Base-by-base conservation (phyloP, 2,329 filamentous ascomycete genomes). In the Botrytis byssoidea region DNA sequence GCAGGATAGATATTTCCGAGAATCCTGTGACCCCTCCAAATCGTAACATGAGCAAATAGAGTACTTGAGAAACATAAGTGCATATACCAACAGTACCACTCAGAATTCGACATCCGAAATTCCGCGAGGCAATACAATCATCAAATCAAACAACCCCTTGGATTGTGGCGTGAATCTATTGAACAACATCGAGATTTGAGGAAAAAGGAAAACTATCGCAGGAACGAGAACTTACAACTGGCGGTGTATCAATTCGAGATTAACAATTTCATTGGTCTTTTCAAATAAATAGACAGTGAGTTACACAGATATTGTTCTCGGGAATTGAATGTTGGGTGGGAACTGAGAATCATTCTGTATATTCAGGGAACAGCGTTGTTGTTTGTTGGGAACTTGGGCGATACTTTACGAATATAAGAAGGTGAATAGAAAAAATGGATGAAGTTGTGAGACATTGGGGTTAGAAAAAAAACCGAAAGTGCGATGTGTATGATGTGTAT, bases 351-450 rank as follows among this genome's bases (percentile, higher is more conserved):
- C 48, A 29, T 42, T 32, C 35, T 68, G 14, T 68, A 22, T 68
- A n/a, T 71, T 42, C 69, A 71, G 59, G 69, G 69, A 64, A 71
- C 69, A 71, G 29, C 59, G 69, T 42, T 71, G 57, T 71, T 68
- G 48, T 68, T 68, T 20, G 35, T 22, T 42, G 51, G 51, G 51
- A 57, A 57, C 51, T 57, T 57, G 37, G 65, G 35, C 46, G 65
- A 68, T 55, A 42, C 65, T 40, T 29, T 55, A 40, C 46, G 32
- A 67, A 55, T 67, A 20, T 64, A 37, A 66, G n/a, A 67, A 51
- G 67, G 51, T 20, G 48, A 70, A 55, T 22, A 60, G 40, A 48
- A 57, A 14, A 22, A 22, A 20, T 44, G 61, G 20, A 60, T 22
- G 35, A 14, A 42, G 35, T 55, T 37, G 25, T 40, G 35, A 57